Evolutionary conservation across 352 stramenopile species (phyloP).

Genomic region (Pythium aquatile): DNA sequence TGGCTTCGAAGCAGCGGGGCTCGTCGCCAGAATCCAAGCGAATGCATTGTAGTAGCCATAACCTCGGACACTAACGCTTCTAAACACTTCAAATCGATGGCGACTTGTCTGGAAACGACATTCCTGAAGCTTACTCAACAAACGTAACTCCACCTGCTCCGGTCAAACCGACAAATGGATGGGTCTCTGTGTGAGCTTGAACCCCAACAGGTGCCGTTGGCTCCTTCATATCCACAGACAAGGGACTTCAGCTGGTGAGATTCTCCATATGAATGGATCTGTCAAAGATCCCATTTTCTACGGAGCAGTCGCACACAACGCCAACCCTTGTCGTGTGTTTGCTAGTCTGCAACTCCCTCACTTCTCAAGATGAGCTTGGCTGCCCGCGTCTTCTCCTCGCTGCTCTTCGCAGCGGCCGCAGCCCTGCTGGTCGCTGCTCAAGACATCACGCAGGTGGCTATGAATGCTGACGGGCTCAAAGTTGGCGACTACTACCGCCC

Average conservation of each 20-base stretch:
- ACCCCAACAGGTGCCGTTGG: neutral
- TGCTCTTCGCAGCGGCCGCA: neutral
- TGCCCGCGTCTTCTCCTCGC: neutral
- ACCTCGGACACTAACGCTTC: too few relatives aligned
- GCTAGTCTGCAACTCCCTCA: neutral
- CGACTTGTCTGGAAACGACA: too few relatives aligned
- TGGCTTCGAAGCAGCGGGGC: neutral
- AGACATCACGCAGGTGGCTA: neutral
- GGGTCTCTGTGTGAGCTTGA: too few relatives aligned
- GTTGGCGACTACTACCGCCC: neutral
- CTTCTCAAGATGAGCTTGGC: constrained; percentile 4
- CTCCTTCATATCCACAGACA: too few relatives aligned
- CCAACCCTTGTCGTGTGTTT: neutral
- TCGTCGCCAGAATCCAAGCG: neutral
- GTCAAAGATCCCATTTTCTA: neutral
- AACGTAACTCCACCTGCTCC: too few relatives aligned
- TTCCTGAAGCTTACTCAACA: too few relatives aligned
- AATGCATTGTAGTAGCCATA: neutral
- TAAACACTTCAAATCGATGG: too few relatives aligned
- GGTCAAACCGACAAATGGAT: too few relatives aligned
- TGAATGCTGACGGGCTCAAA: neutral
- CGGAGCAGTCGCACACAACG: neutral
- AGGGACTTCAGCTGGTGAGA: too few relatives aligned
- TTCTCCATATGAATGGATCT: neutral
- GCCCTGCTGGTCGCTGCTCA: neutral